Evolutionary conservation across 768 basidiomycete genomes (phyloP).

Genomic region (Tephrocybe sp.): DNA sequence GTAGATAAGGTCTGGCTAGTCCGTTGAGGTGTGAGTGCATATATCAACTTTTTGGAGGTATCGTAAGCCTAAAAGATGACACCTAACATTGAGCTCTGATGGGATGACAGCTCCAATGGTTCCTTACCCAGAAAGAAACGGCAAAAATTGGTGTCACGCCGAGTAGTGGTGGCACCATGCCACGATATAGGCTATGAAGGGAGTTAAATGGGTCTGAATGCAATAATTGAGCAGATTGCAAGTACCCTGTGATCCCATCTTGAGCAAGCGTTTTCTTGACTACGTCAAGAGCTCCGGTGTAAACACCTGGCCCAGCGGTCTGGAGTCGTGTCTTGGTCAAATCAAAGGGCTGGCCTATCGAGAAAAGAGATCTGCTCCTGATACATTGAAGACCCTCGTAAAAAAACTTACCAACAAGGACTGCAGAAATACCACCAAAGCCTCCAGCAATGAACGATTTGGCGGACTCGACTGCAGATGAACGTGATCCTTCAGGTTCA

Average conservation of each 20-base stretch:
- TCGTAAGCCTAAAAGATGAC: constrained; percentile 74
- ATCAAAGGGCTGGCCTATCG: constrained; percentile 92
- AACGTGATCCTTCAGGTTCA: constrained; percentile 37
- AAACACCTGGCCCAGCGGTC: constrained; percentile 84
- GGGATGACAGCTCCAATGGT: constrained; percentile 5
- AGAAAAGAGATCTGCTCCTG: neutral
- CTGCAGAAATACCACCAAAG: constrained; percentile 83
- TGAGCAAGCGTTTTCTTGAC: constrained; percentile 87
- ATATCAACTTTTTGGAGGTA: constrained; percentile 84
- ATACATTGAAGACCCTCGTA: neutral
- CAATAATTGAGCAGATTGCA: neutral
- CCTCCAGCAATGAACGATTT: constrained; percentile 96
- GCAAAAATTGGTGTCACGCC: constrained; percentile 99
- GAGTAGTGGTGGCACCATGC: constrained; percentile 88
- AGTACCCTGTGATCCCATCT: constrained; percentile 87
- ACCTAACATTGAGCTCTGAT: neutral
- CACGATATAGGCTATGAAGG: constrained; percentile 71
- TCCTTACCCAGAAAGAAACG: constrained; percentile 89
- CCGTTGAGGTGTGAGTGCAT: constrained; percentile 75
- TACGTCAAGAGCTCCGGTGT: constrained; percentile 91
- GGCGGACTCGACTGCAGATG: constrained; percentile 43
- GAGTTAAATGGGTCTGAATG: neutral
- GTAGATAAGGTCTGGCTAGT: constrained; percentile 59
- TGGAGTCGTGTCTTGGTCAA: constrained; percentile 95
- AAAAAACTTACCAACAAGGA: constrained; percentile 78